These are phyloP conservation scores for Lasiodiplodia sp. DNA, from an alignment of 2,329 filamentous ascomycete species.

Conservation along the genomic window DNA sequence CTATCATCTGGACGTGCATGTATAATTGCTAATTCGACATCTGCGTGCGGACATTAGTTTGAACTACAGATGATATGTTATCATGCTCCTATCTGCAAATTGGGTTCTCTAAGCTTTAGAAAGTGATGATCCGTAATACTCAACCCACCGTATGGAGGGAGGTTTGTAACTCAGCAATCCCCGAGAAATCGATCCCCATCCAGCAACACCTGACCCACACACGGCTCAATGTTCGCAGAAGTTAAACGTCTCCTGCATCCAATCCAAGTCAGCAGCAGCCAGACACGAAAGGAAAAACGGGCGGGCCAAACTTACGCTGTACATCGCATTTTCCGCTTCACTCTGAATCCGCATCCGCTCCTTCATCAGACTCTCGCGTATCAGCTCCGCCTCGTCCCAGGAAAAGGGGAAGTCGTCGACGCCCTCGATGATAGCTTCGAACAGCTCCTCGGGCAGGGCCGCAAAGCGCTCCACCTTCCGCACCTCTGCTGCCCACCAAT, in stretches of 20 bases:
- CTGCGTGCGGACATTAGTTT: too few species aligned
- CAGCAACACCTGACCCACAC: too few species aligned
- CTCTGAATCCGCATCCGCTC: conserved; percentile 32
- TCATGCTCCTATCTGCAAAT: too few species aligned
- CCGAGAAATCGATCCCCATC: too few species aligned
- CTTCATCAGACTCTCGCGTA: conserved; percentile 27
- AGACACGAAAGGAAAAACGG: neutral
- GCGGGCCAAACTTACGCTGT: neutral
- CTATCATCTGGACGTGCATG: too few species aligned
- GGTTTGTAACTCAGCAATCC: too few species aligned
- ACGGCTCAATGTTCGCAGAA: conserved; percentile 34
- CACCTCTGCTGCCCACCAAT: conserved; percentile 52
- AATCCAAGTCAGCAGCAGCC: neutral
- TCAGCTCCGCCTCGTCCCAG: conserved; percentile 30
- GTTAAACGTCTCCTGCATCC: conserved; percentile 25
- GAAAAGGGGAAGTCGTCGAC: conserved; percentile 32
- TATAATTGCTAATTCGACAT: too few species aligned
- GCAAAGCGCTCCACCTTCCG: neutral
- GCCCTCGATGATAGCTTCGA: conserved; percentile 1
- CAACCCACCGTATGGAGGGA: too few species aligned
- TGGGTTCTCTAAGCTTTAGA: too few species aligned
- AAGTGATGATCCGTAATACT: too few species aligned
- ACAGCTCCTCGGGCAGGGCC: neutral
- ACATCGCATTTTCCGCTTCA: conserved; percentile 31
- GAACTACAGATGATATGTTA: too few species aligned